Evolutionary conservation across 1,284 basidiomycete genomes (phyloP), one percentile per base, ranked within the genome.

Genomic region (Ganoderma lingzhi): DNA sequence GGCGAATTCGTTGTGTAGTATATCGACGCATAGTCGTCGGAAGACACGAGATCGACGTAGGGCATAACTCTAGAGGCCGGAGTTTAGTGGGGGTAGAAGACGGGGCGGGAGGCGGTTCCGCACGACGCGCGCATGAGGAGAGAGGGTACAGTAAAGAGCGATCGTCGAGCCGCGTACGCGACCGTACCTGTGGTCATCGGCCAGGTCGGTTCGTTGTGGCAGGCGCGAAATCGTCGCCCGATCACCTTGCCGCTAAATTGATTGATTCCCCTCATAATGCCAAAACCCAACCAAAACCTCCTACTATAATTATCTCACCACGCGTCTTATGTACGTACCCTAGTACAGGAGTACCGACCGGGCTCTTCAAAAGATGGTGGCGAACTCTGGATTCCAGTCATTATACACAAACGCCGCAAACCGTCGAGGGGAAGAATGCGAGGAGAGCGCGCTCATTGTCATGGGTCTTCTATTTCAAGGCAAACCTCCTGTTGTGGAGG

Each of bases 1-100:
- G 85, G 81, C 61, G 86, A 79, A 78, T 92, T 93, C 6, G 92
- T 92, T 67, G 76, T 85, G 80, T 94, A 94, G 84, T 85, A 90
- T 69, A 94, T 85, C 17, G 90, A 88, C 61, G 87, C 88, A 78
- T 88, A 90, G 82, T 93, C 92, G 71, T 88, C 86, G 51, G 78
- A 77, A 70, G 87, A 86, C 68, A 87, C 82, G 70, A 93, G 77
- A 77, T 93, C 90, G 76, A 93, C 84, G 82, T 83, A 90, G 64
- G 92, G 92, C 92, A 93, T 93, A 32, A 72, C 55, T 53, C 6
- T 53, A 63, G n/a, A 65, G 35, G 62, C 37, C 30, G 61, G 66
- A 14, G 62, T 44, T 64, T 51, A 53, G 56, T 62, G 58, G n/a
- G 39, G 28, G 53, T n/a, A 53, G 69, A 65, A 62, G 65, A 63